Base-by-base conservation (phyloP, 192 early-diverging fungal genomes). In the Podila minutissima region DNA sequence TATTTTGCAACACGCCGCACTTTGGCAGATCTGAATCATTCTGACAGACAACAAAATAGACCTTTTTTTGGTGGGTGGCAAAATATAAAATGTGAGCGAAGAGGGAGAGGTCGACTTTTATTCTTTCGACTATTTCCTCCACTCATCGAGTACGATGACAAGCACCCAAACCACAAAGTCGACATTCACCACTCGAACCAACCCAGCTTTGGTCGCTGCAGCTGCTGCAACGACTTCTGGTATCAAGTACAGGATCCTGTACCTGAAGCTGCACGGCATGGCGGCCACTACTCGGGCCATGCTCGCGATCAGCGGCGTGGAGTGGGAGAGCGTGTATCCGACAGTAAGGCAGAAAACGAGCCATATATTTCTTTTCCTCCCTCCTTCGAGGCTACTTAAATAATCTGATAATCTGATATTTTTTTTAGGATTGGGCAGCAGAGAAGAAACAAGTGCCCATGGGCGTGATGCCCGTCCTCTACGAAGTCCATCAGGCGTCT, bases 211-310 rank as follows among this genome's bases (percentile, higher is more conserved):
- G 22, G 65, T 46, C 2, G 9, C 38, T 0, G 75, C 75, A 22
- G 69, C 75, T 6, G 26, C 33, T 1, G 33, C 64, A 2, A 31
- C 57, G 1, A 13, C 5, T 6, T 17, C 17, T 28, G 32, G 38
- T 9, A 59, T 71, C 17, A 46, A 35, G 28, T 78, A 78, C 51
- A 62, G 62, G 29, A 63, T 78, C 19, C 51, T 78, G 2, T 78
- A 78, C 26, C 46, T 78, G 4, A 78, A 78, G 38, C 51, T 78
- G 2, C 75, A 78, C 26, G 75, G 75, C 22, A 67, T 78, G 75
- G 75, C 75, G 0, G 75, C 75, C 0, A 78, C 75, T 2, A 50
- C 75, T 2, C 69, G 75, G 1, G 57, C 62, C 63, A 62, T 76
- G 17, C 64, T 76, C 15, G 67, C 74, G 5, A 49, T 76, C 41